Conservation (phyloP, 208 protist genomes). For the Balamuthia mandrillaris region DNA sequence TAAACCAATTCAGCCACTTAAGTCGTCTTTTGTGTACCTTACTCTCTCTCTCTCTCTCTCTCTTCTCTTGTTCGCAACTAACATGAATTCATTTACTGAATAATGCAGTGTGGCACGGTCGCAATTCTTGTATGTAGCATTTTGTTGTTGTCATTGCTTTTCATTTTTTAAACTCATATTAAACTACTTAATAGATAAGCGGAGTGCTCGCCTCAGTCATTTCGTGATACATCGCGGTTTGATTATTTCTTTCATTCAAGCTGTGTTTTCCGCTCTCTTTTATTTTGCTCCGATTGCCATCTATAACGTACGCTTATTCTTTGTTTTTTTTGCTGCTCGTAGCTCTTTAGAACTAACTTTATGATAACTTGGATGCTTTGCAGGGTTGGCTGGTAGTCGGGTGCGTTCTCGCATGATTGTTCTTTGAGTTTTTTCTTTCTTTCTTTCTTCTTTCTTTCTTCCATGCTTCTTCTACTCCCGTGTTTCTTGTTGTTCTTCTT, state of each 20-base stretch:
- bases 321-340: neutral
- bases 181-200: slow-evolving; percentile 79
- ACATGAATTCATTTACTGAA: neutral
- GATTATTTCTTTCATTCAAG: slow-evolving; percentile 96
- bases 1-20: slow-evolving; percentile 90
- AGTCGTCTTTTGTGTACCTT: neutral
- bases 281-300: slow-evolving; percentile 94
- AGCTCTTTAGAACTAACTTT: neutral
- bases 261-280: slow-evolving; percentile 94
- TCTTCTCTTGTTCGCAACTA: slow-evolving; percentile 12
- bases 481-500: too few relatives aligned
- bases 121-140: slow-evolving; percentile 68
- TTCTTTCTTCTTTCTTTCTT: too few relatives aligned
- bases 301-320: slow-evolving; percentile 77
- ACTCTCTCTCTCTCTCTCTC: neutral
- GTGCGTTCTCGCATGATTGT: slow-evolving; percentile 14
- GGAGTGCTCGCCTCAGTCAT: slow-evolving; percentile 85
- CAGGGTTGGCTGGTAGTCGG: slow-evolving; percentile 64
- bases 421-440: neutral
- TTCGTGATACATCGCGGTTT: slow-evolving; percentile 98
- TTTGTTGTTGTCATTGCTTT: slow-evolving; percentile 23
- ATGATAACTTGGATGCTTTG: neutral
- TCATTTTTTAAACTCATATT: slow-evolving; percentile 73
- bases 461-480: too few relatives aligned
- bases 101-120: slow-evolving; percentile 76